Percentiles rank a stretch among this genome's conserved stretches.
phyloP scores from a whole-genome alignment of 164 flowering plant species.

The Stephania cephalantha region DNA sequence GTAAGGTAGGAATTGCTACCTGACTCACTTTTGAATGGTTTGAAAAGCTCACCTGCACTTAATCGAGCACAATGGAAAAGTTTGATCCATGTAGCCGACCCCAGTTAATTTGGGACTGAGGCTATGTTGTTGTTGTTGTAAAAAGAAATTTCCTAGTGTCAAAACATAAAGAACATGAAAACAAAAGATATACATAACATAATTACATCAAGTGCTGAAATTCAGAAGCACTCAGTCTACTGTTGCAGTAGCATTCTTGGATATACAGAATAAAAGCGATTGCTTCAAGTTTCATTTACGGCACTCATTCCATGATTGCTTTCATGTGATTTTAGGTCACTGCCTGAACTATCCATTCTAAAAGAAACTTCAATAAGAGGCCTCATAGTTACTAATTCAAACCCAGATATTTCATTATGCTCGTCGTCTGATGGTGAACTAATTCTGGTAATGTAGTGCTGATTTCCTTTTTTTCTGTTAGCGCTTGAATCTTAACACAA shows the following conservation, averaged over 20 bases:
- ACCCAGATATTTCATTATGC: conserved; percentile 36
- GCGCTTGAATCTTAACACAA: neutral
- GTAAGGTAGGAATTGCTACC: conserved; percentile 46
- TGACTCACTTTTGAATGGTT: neutral
- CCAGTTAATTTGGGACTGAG: too few species aligned
- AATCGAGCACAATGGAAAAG: too few species aligned
- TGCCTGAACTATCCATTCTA: conserved; percentile 70
- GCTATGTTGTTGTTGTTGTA: too few species aligned
- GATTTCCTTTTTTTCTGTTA: neutral
- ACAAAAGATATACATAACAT: too few species aligned
- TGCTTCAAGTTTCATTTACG: neutral
- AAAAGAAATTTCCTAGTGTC: neutral
- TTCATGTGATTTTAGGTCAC: conserved; percentile 44
- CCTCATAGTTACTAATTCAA: conserved; percentile 31
- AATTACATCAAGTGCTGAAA: neutral
- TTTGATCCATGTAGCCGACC: too few species aligned
- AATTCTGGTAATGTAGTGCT: conserved; percentile 43
- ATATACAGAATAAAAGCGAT: neutral
- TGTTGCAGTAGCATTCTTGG: neutral
- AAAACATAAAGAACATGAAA: neutral
- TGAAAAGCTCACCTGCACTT: too few species aligned
- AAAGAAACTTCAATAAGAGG: conserved; percentile 68
- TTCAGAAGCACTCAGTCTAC: too few species aligned
- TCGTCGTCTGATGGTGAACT: conserved; percentile 67
- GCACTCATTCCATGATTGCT: conserved; percentile 1